Evolutionary conservation across 192 early-diverging fungal species (phyloP).

Genomic region (Dissophora globulifera): DNA sequence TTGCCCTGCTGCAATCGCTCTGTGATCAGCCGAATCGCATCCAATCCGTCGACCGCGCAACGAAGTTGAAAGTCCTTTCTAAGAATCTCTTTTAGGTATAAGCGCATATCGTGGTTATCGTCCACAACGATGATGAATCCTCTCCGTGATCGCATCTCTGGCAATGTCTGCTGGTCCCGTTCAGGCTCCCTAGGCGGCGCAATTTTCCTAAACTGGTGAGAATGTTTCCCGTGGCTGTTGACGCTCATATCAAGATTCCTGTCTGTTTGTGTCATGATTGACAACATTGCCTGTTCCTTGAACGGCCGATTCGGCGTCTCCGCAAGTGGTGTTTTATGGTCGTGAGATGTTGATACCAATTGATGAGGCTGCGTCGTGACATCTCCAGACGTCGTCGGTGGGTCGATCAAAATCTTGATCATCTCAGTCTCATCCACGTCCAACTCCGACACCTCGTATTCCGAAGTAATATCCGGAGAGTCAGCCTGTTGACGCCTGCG

Average conservation of each 20-base stretch:
- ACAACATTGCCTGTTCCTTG: background rate
- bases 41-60: constrained; percentile 51
- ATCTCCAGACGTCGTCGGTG: constrained; percentile 8
- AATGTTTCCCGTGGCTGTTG: constrained; percentile 7
- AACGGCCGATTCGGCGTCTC: background rate
- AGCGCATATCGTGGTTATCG: constrained; percentile 62
- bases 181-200: background rate
- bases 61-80: constrained; percentile 46
- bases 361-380: background rate
- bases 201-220: no score
- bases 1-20: constrained; percentile 36
- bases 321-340: background rate
- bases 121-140: constrained; percentile 55
- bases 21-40: constrained; percentile 44
- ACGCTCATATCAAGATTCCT: background rate
- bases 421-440: constrained; percentile 30
- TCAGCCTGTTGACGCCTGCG: constrained; percentile 18
- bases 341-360: background rate
- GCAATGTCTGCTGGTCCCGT: background rate
- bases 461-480: constrained; percentile 10
- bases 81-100: constrained; percentile 40
- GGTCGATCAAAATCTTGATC: constrained; percentile 30
- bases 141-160: constrained; percentile 2
- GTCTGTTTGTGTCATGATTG: background rate
- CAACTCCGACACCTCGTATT: constrained; percentile 27